A percentile compares a stretch with the other conserved stretches of the same genome.
These are phyloP conservation scores for Tetragonia tetragonoides DNA, from an alignment of 148 eudicot species.

Conservation along the genomic window DNA sequence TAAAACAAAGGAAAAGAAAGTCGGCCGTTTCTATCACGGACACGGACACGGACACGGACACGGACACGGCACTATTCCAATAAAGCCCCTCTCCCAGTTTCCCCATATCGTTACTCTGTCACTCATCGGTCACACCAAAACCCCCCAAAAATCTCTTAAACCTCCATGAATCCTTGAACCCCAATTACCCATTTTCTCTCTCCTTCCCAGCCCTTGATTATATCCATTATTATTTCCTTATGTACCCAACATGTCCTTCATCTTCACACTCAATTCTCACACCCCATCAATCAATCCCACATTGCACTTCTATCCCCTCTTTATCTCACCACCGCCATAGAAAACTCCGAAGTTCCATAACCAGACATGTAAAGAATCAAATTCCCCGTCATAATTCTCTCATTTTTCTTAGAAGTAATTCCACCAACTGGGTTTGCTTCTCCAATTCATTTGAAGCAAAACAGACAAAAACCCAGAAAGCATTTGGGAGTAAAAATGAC, in stretches of 20 bases:
- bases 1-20: too few species aligned
- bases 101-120: background rate
- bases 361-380: constrained; percentile 12
- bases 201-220: background rate
- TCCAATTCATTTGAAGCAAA: constrained; percentile 13
- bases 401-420: constrained; percentile 14
- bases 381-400: constrained; percentile 12
- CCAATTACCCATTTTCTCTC: background rate
- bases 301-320: constrained; percentile 17
- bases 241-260: constrained; percentile 30
- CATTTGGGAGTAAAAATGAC: background rate
- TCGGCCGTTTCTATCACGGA: too few species aligned
- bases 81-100: constrained; percentile 16
- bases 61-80: constrained; percentile 8
- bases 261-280: constrained; percentile 21
- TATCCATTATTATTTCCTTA: background rate
- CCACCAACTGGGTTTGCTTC: constrained; percentile 19
- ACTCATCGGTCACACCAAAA: background rate
- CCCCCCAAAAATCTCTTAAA: background rate
- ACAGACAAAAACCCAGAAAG: constrained; percentile 9
- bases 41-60: too few species aligned
- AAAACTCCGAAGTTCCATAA: constrained; percentile 1
- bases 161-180: constrained; percentile 22
- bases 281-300: constrained; percentile 22
- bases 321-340: constrained; percentile 24